Base-by-base conservation (phyloP, 2,329 filamentous ascomycete species). In the Aspergillus neotritici region DNA sequence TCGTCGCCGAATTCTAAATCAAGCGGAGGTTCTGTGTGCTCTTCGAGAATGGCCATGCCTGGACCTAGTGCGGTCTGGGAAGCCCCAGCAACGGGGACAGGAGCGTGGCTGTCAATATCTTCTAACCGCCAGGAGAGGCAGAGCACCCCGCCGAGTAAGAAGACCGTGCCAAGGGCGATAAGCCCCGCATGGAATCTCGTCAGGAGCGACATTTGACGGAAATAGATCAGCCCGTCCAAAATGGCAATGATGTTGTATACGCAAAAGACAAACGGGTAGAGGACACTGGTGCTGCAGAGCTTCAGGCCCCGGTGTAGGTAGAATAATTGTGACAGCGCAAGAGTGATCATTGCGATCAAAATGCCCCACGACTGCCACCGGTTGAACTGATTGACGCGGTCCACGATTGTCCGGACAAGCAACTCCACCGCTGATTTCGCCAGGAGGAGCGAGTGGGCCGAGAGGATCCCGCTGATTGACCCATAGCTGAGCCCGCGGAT, bases 181-280 rank as follows among this genome's bases (percentile, higher is more conserved):
- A 76, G 60, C 9, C 64, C 62, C 12, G 86, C 91, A 58, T 87
- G 83, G 2, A 93, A 68, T 1, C 81, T 75, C 12, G 83, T 82
- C 50, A 98, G 80, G 43, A 86, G 77, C 51, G 88, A 84, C 41
- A 84, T 86, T 67, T 98, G 93, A 56, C 85, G 79, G 70, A 97
- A 98, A 69, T 97, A 98, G 57, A 98, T 95, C 54, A 98, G 76
- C 28, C 93, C 93, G 67, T 98, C 93, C 54, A 97, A 74, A 55
- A 98, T 98, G 53, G 93, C 93, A 60, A 97, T 90, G 60, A 98
- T 95, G 74, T 98, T 98, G 76, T 97, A 98, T 52, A 97, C 82
- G 75, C 93, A 98, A 69, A 98, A 98, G 31, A 97, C 90, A 56
- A 97, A 83, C 4, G 93, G 93, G 67, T 98, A 98, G 54, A 98